Evolutionary conservation across 2,329 filamentous ascomycete genomes (phyloP).

Genomic region (Tolypocladium paradoxum): DNA sequence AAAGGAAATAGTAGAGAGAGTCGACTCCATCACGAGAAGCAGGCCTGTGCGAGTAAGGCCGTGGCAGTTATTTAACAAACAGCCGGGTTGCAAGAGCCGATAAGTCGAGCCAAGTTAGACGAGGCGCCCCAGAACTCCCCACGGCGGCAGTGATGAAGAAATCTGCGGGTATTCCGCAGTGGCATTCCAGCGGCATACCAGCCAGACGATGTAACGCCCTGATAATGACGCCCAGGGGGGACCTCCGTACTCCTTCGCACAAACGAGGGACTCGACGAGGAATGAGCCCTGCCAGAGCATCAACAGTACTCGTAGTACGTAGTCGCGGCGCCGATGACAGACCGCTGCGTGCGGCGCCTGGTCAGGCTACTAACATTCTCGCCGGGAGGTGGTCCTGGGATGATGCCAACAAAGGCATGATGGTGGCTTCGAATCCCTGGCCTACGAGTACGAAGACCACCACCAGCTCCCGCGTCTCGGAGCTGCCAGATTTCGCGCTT

Average conservation of each 20-base stretch:
- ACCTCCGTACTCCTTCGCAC: neutral
- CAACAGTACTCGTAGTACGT: too few species aligned
- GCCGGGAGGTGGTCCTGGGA: neutral
- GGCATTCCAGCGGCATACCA: neutral
- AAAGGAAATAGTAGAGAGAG: conserved; percentile 27
- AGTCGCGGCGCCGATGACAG: conserved; percentile 7
- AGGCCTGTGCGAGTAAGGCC: conserved; percentile 1
- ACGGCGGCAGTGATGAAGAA: neutral
- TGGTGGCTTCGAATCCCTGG: neutral
- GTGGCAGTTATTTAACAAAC: neutral
- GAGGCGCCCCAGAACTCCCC: conserved; percentile 1
- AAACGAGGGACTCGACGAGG: neutral
- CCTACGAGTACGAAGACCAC: neutral
- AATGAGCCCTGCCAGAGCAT: neutral
- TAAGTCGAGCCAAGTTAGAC: neutral
- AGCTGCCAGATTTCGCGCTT: conserved; percentile 8
- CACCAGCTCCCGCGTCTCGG: conserved; percentile 3
- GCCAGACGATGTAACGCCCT: neutral
- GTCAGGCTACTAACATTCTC: neutral
- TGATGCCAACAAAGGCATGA: neutral
- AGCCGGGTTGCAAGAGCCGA: neutral
- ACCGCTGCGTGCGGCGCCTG: conserved; percentile 1
- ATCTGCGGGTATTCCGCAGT: neutral
- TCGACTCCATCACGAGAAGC: conserved; percentile 11
- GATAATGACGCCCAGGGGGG: neutral